Evolutionary conservation across 2,329 filamentous ascomycete genomes (phyloP).

Genomic region (Pyrenophora graminea): DNA sequence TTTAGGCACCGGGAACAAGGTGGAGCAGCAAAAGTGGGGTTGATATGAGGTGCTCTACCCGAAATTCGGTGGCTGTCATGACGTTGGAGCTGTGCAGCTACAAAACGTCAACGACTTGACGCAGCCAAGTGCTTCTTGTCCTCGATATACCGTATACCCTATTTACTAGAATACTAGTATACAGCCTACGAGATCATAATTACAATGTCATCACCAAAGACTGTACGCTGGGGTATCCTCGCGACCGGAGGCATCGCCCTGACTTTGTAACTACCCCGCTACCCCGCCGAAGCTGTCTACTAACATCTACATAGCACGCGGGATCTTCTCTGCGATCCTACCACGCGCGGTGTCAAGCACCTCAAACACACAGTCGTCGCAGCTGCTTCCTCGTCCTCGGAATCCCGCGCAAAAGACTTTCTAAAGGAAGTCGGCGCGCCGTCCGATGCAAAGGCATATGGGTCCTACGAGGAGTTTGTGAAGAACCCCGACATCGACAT

Average conservation of each 20-base stretch:
- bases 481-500: slow-evolving; percentile 79
- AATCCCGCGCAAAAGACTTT: slow-evolving; percentile 71
- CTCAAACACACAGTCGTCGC: slow-evolving; percentile 78
- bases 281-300: slow-evolving; percentile 13
- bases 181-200: neutral
- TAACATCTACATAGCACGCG: slow-evolving; percentile 54
- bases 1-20: slow-evolving; percentile 11
- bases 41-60: slow-evolving; percentile 7
- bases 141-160: neutral
- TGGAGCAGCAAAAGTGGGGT: slow-evolving; percentile 25
- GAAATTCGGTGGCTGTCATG: slow-evolving; percentile 14
- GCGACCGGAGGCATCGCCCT: slow-evolving; percentile 55
- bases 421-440: slow-evolving; percentile 72
- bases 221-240: slow-evolving; percentile 52
- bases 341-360: slow-evolving; percentile 69
- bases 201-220: slow-evolving; percentile 43
- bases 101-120: neutral
- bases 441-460: slow-evolving; percentile 70
- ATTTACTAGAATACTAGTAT: neutral
- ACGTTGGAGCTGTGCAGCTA: slow-evolving; percentile 16
- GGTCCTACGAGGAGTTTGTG: slow-evolving; percentile 80
- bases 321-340: slow-evolving; percentile 77
- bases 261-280: slow-evolving; percentile 46
- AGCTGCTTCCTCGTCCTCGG: slow-evolving; percentile 77
- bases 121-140: neutral